Conservation (phyloP, 257 asterid species). For the Eustoma russellianum region DNA sequence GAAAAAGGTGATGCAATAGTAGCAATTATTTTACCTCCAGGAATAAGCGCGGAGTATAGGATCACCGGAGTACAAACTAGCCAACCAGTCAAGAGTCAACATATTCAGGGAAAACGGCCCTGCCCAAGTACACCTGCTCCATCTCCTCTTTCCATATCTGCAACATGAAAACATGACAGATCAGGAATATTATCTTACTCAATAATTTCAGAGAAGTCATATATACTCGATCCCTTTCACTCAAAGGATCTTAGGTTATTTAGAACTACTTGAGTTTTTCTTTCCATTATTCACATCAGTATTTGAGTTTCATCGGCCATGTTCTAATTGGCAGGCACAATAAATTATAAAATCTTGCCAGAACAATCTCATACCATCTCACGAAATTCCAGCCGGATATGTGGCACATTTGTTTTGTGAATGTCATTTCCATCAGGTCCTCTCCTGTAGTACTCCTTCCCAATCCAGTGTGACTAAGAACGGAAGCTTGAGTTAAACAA, state of each 20-base stretch:
- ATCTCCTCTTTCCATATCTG: conserved; percentile 96
- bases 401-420: conserved; percentile 94
- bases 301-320: neutral
- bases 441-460: conserved; percentile 70
- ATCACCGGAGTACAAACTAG: conserved; percentile 9
- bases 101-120: conserved; percentile 44
- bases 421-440: conserved; percentile 95
- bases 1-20: neutral
- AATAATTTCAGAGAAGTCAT: too few relatives aligned
- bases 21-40: conserved; percentile 1
- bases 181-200: too few relatives aligned
- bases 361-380: conserved; percentile 49
- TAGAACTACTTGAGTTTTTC: neutral
- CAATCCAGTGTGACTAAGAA: conserved; percentile 86
- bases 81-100: conserved; percentile 46
- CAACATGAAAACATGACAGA: conserved; percentile 5
- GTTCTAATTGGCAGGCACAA: neutral
- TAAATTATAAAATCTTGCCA: neutral
- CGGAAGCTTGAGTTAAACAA: neutral
- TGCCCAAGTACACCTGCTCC: conserved; percentile 78
- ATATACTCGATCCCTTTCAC: too few relatives aligned
- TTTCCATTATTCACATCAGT: neutral
- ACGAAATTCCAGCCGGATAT: conserved; percentile 86
- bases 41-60: neutral
- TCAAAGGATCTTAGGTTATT: too few relatives aligned